Evolutionary conservation across 129 eudicot species (phyloP), one percentile per base, ranked within the genome.

Genomic region (Logfia minima): DNA sequence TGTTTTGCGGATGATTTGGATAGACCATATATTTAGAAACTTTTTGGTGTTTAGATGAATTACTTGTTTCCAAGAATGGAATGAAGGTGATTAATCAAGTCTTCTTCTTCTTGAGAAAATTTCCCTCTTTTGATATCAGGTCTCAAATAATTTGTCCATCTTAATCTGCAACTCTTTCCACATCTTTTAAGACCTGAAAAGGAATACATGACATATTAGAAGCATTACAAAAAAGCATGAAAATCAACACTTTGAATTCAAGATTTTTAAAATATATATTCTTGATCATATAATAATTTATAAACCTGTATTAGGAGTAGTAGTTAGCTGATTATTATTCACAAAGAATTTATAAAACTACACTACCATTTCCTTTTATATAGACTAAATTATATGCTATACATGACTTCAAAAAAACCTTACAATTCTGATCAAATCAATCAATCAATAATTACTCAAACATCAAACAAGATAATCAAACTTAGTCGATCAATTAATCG

Each of bases 71-170:
- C 89, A 9, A 83, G 83, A 64, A 83, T 62, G 72, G 86, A 79
- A 43, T 86, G 89, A 72, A 82, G 86, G 56, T 82, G 83, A 16
- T 82, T 69, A 77, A 86, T 86, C 13, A 76, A 41, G 72, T 80
- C 59, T 72, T 86, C 89, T 83, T 86, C 89, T 66, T 83, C 86
- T 56, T 72, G 77, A 10, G 86, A 79, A 74, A 85, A 85, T 3
- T 85, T 80, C 32, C 89, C 89, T 79, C 89, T 77, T 61, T 85
- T 85, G 65, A 85, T 85, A 59, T 85, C 84, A 0, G 89, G 89
- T 72, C 89, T 66, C 21, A 85, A 75, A 76, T 85, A 86, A 68
- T 86, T 86, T 55, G 89, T 83, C 89, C 89, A 86, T 86, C 89
- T 76, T 55, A 86, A 68, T 39, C 89, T 74, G 32, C 89, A 86